These are phyloP conservation scores for Ascochyta clinopodiicola DNA, from an alignment of 2,329 filamentous ascomycete genomes.

Conservation along the genomic window DNA sequence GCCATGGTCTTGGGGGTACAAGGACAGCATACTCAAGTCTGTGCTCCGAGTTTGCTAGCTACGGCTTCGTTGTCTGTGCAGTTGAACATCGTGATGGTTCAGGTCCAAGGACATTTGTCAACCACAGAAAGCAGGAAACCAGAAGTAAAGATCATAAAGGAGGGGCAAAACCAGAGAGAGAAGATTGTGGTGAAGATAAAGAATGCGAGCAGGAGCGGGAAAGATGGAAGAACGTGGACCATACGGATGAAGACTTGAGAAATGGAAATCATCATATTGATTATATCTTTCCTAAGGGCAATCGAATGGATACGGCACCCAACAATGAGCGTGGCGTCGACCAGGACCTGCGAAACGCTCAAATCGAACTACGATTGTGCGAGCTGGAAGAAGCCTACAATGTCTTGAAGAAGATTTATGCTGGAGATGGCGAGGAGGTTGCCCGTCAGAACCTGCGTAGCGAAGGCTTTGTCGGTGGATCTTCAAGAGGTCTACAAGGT, in stretches of 20 bases:
- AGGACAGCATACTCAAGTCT: slow-evolving; percentile 68
- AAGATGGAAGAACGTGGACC: slow-evolving; percentile 43
- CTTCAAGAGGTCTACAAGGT: slow-evolving; percentile 64
- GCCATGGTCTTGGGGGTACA: slow-evolving; percentile 69
- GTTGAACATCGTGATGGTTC: slow-evolving; percentile 71
- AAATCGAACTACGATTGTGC: slow-evolving; percentile 67
- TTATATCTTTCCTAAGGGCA: slow-evolving; percentile 67
- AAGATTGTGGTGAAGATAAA: slow-evolving; percentile 11
- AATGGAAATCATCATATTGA: slow-evolving; percentile 60
- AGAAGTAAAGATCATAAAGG: slow-evolving; percentile 23
- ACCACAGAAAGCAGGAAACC: slow-evolving; percentile 54
- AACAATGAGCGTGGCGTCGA: slow-evolving; percentile 67
- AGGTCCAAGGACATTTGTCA: slow-evolving; percentile 67
- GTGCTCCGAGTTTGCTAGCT: slow-evolving; percentile 70
- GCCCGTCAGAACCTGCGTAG: slow-evolving; percentile 61
- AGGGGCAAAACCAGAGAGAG: slow-evolving; percentile 20
- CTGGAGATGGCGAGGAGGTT: slow-evolving; percentile 61
- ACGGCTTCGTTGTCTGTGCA: slow-evolving; percentile 69
- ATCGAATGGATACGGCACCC: slow-evolving; percentile 56
- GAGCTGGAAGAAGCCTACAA: slow-evolving; percentile 70
- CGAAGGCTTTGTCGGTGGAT: slow-evolving; percentile 65
- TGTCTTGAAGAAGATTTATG: slow-evolving; percentile 62
- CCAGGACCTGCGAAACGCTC: slow-evolving; percentile 63
- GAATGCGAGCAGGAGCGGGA: slow-evolving; percentile 31
- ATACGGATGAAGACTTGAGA: slow-evolving; percentile 47